Percentiles rank a stretch among this genome's conserved stretches.
Conservation (phyloP, 176 grass and related monocot species). For the barley (Hordeum vulgare) region DNA sequence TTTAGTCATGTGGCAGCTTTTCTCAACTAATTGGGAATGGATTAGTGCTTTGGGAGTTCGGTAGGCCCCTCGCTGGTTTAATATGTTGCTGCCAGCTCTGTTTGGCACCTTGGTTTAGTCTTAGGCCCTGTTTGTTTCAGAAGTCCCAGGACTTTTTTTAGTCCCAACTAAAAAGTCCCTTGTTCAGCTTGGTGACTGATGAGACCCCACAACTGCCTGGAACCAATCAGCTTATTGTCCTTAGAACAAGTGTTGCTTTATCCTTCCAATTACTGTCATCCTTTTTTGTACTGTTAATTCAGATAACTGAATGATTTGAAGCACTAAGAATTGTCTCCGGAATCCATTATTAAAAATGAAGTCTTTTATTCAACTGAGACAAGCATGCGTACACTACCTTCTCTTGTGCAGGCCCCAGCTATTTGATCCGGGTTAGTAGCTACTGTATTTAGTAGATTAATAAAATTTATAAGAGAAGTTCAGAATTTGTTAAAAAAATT, state of each 20-base stretch:
- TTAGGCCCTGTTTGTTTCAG: no score
- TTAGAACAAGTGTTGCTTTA: constrained; percentile 3
- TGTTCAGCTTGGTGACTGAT: not conserved
- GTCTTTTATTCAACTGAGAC: not conserved
- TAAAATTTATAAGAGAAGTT: not conserved
- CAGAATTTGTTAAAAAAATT: not conserved
- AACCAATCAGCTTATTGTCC: not conserved
- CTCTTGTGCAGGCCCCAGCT: not conserved
- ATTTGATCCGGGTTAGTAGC: not conserved
- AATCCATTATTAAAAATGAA: not conserved
- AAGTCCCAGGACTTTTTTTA: no score
- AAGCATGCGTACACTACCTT: not conserved
- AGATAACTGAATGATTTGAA: not conserved
- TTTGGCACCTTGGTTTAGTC: not conserved
- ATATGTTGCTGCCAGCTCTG: not conserved
- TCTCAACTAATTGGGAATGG: not conserved
- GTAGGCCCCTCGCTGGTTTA: not conserved
- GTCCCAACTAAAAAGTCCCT: no score
- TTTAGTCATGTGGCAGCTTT: not conserved
- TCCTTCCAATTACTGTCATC: not conserved
- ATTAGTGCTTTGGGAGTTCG: constrained; percentile 1
- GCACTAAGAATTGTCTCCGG: not conserved
- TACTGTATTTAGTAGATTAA: not conserved
- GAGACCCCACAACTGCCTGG: not conserved
- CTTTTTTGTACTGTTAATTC: not conserved